Evolutionary conservation across 352 stramenopile genomes (phyloP), one percentile per base, ranked within the genome.

Genomic region (Phytophthora hybrid): DNA sequence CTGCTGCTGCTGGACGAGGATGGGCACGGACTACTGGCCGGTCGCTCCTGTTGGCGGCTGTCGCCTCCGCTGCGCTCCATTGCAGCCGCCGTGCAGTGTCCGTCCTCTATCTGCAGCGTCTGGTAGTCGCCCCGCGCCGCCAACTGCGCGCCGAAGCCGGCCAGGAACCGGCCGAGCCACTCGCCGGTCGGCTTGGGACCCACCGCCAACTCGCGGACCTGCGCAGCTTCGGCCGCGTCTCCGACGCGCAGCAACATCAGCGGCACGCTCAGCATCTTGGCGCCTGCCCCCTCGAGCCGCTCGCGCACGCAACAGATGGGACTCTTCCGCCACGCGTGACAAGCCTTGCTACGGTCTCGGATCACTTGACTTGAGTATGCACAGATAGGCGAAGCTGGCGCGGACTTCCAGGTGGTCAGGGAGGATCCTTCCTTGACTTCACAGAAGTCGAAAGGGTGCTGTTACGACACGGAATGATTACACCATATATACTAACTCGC

Each of bases 11-110:
- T 71, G 58, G 44, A 83, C 26, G 76, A 82, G 16, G 77, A 83
- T 4, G 81, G 77, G 59, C 65, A 82, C 10, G 74, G 77, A 73
- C 81, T 89, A 37, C 71, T 79, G 31, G 51, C 49, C 31, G 80
- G 44, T 70, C 74, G 51, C 61, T 85, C 52, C 68, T 80, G 63
- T 62, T 66, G 32, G 54, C 66, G 14, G 44, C 58, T 21, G 65
- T 63, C 73, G 16, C 64, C 53, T 31, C 53, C 52, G 6, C 47
- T 71, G 41, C 46, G n/a, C 23, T 53, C 14, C 31, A 23, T 11
- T 10, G 21, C 47, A 34, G 73, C 52, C 44, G 18, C 16, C 44
- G 19, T 8, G 5, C 4, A 10, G 14, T 51, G 7, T 5, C 5
- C 44, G 8, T 23, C 44, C 31, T 63, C n/a, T 18, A 62, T 31